Conservation (phyloP, 148 eudicot genomes). For the Euryodendron excelsum region DNA sequence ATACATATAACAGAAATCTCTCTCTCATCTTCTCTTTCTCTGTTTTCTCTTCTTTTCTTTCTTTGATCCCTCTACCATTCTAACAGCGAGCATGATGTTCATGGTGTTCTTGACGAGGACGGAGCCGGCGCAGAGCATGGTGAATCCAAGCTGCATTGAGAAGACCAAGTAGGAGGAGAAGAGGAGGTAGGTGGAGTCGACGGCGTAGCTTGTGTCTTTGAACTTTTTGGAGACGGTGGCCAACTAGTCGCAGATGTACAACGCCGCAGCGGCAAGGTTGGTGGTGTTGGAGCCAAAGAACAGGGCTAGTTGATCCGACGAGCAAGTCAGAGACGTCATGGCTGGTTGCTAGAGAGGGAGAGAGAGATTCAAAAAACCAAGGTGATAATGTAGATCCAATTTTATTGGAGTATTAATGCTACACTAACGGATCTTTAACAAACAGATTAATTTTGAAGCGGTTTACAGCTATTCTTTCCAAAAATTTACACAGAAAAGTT, state of each 20-base stretch:
- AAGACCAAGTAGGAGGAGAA: slow-evolving; percentile 78
- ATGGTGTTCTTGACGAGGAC: slow-evolving; percentile 85
- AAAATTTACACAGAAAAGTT: too few species aligned
- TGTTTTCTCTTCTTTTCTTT: too few species aligned
- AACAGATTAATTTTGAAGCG: too few species aligned
- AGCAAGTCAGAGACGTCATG: slow-evolving; percentile 25
- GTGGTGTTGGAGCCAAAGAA: slow-evolving; percentile 42
- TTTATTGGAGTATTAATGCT: too few species aligned
- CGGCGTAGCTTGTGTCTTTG: slow-evolving; percentile 42
- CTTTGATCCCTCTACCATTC: too few species aligned
- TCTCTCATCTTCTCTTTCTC: too few species aligned
- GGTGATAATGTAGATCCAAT: too few species aligned
- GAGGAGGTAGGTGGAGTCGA: slow-evolving; percentile 70
- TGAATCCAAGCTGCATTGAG: slow-evolving; percentile 86
- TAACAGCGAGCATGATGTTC: slow-evolving; percentile 91
- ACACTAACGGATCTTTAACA: too few species aligned
- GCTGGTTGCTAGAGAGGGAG: not conserved
- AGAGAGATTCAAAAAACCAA: not conserved
- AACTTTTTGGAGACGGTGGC: slow-evolving; percentile 25
- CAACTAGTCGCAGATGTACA: slow-evolving; percentile 52
- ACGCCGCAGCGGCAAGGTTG: slow-evolving; percentile 49
- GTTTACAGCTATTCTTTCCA: too few species aligned
- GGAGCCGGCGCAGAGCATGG: slow-evolving; percentile 89
- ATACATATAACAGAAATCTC: too few species aligned
- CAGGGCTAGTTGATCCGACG: slow-evolving; percentile 27